Conservation (phyloP, 1,284 basidiomycete species). For the Ustanciosporium gigantosporum region DNA sequence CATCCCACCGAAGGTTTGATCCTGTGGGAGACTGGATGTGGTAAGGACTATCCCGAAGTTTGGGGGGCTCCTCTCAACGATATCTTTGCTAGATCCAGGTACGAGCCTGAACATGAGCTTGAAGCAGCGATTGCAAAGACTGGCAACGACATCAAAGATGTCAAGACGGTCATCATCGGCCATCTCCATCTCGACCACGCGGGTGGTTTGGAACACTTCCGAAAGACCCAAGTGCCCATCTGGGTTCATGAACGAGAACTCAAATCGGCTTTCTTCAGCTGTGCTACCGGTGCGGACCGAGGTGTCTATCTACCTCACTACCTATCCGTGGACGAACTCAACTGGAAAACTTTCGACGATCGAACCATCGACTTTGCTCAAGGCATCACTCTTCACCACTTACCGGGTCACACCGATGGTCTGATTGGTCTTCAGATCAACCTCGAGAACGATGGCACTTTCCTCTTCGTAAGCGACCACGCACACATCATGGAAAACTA, state of each 20-base stretch:
- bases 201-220: slow-evolving; percentile 48
- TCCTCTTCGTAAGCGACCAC: slow-evolving; percentile 44
- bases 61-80: slow-evolving; percentile 39
- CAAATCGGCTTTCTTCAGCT: slow-evolving; percentile 46
- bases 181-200: slow-evolving; percentile 56
- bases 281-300: slow-evolving; percentile 47
- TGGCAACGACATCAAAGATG: slow-evolving; percentile 50
- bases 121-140: slow-evolving; percentile 52
- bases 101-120: slow-evolving; percentile 51
- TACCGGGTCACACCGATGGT: slow-evolving; percentile 56
- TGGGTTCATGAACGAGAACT: slow-evolving; percentile 57
- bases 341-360: slow-evolving; percentile 57
- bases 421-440: slow-evolving; percentile 54
- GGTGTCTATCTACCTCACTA: slow-evolving; percentile 51
- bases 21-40: slow-evolving; percentile 56
- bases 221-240: slow-evolving; percentile 44
- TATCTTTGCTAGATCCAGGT: slow-evolving; percentile 35
- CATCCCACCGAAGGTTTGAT: slow-evolving; percentile 56
- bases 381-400: slow-evolving; percentile 53
- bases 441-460: slow-evolving; percentile 44
- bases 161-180: slow-evolving; percentile 42
- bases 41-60: slow-evolving; percentile 41
- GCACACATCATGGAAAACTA: slow-evolving; percentile 49
- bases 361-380: slow-evolving; percentile 45
- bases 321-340: slow-evolving; percentile 36